Evolutionary conservation across 306 rosid genomes (phyloP).

Genomic region (Medicago ruthenica): DNA sequence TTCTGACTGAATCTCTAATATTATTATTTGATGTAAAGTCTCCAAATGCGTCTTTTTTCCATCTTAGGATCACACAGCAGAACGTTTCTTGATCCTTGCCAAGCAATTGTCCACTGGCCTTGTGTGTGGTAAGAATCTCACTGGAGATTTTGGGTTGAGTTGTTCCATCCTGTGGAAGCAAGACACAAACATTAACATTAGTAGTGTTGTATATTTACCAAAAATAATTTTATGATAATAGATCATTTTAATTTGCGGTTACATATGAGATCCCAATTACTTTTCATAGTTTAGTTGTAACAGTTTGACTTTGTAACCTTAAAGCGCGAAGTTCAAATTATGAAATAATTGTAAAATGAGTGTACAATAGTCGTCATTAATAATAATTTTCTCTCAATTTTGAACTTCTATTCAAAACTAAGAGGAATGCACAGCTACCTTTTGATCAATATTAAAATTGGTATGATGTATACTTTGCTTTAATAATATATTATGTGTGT

Average conservation of each 20-base stretch:
- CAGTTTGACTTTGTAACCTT: no score
- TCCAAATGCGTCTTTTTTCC: background rate
- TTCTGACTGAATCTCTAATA: no score
- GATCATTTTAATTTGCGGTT: background rate
- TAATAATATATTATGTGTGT: background rate
- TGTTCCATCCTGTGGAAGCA: conserved; percentile 52
- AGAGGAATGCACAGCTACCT: no score
- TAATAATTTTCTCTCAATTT: no score
- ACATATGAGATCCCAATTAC: background rate
- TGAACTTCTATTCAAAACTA: no score
- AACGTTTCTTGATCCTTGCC: conserved; percentile 58
- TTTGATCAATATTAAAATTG: no score
- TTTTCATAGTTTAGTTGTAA: no score
- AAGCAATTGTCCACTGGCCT: conserved; percentile 73
- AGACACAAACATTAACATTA: background rate
- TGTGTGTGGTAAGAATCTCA: conserved; percentile 65
- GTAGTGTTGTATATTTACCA: background rate
- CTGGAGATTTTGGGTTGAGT: conserved; percentile 49
- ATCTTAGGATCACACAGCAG: background rate
- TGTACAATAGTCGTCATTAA: no score
- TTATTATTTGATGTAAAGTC: background rate
- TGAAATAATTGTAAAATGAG: no score
- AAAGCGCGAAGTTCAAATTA: no score
- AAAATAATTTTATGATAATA: background rate
- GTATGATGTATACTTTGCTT: no score